Evolutionary conservation across 768 basidiomycete species (phyloP), one percentile per base, ranked within the genome.

Genomic region (Strobilomyces confusus): DNA sequence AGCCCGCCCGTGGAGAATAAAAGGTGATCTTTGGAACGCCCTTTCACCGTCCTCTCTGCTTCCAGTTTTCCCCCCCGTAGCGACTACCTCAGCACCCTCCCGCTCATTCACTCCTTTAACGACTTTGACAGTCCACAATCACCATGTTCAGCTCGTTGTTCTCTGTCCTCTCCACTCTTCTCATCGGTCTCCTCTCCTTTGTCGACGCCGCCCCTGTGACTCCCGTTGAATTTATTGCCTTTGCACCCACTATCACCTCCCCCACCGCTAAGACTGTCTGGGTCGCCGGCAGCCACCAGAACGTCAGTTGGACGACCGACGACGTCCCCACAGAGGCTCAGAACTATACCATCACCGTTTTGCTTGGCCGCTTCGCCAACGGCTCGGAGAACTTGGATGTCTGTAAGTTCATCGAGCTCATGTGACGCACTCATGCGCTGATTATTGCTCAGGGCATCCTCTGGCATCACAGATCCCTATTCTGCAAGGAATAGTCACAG

Each of bases 401-500:
- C 32, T 38, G 83, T 83, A 55, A 52, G 80, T 65, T 7, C 1
- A n/a, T 22, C 26, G 1, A 33, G 3, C 29, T 33, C 20, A 17
- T 1, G 11, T 26, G 22, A 19, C 33, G 11, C 22, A 11, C 34
- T 32, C n/a, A 7, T 19, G 2, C 36, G 23, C 48, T 68, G 23
- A 69, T 45, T 2, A 2, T 44, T 49, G 5, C 44, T 25, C 54
- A 89, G 87, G 73, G 1, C 42, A 76, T 32, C 86, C 86, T 14
- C 75, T 90, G 52, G 86, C 83, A 2, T 41, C 74, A 19, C 69
- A 72, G 23, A 80, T 89, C 68, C 73, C 76, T 32, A 72, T 89
- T 44, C 70, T 66, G 15, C 67, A 69, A 17, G 86, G 85, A 20
- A 59, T 66, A 17, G 78, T 79, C 9, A 30, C 72, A 14, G 60